Evolutionary conservation across 345 rosid genomes (phyloP), one percentile per base, ranked within the genome.

Genomic region (Pistacia vera): DNA sequence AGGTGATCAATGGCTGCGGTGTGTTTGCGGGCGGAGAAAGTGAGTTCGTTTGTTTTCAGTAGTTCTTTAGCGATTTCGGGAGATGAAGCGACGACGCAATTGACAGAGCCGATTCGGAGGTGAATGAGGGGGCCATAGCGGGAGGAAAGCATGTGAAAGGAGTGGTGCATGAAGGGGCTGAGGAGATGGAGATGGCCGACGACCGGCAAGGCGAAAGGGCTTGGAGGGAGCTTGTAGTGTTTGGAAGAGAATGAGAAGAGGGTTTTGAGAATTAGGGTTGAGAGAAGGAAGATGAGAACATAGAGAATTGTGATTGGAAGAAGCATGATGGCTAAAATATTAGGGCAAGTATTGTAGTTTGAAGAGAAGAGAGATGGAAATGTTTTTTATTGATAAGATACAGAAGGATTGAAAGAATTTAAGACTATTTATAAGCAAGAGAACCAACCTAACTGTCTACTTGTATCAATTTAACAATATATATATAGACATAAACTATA

Each of bases 171-270:
- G 28, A 71, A 56, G 17, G 85, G 88, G 20, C 83, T 66, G 10
- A 85, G 80, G 46, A 79, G 90, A 75, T 87, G 88, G 75, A 87
- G 80, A 73, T 88, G 87, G 54, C 88, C 91, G 17, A 85, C 61
- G 20, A 88, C 36, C 3, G 89, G 91, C 5, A 88, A 35, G 14
- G 83, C 72, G 18, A 20, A n/a, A 0, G 88, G 88, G 67, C 81
- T 18, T 4, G 88, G 88, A 5, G 90, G 90, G 54, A 80, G 69
- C 18, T 36, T 35, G n/a, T 28, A 11, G 1, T 52, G 16, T 48
- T 11, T 49, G 36, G 30, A 33, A 56, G 30, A 33, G 16, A 11
- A 17, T 57, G 36, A 22, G 33, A 48, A 17, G 20, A 60, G 28
- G 17, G 57, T 11, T 44, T 25, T 28, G 10, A 44, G 16, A 28